Evolutionary conservation across 495 filamentous ascomycete genomes (phyloP).

Genomic region (Lasiosphaeria hispida): DNA sequence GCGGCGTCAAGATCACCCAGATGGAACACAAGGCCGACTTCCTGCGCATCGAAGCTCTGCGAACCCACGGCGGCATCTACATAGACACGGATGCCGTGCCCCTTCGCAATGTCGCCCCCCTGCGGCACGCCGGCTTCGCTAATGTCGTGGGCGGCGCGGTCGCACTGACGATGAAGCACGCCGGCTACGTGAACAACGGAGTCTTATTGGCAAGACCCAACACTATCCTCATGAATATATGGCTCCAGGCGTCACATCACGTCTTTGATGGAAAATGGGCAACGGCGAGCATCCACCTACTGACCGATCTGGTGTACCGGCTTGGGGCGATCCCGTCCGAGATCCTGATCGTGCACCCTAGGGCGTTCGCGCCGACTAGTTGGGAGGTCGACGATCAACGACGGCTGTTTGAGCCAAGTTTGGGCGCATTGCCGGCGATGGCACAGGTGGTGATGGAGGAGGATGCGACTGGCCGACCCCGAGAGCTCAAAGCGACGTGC

Average conservation of each 20-base stretch:
- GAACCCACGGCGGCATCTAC: slow-evolving; percentile 22
- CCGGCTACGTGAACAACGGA: slow-evolving; percentile 25
- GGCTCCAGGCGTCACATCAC: slow-evolving; percentile 6
- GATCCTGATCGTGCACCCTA: slow-evolving; percentile 18
- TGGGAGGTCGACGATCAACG: slow-evolving; percentile 19
- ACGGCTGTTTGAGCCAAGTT: slow-evolving; percentile 8
- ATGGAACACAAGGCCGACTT: slow-evolving; percentile 23
- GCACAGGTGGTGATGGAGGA: not conserved
- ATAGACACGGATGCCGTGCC: slow-evolving; percentile 23
- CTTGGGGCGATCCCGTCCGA: slow-evolving; percentile 15
- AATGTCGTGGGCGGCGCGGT: slow-evolving; percentile 19
- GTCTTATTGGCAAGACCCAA: slow-evolving; percentile 19
- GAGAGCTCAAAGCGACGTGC: not conserved
- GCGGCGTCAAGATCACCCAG: slow-evolving; percentile 16
- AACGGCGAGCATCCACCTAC: slow-evolving; percentile 15
- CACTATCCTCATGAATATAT: slow-evolving; percentile 17
- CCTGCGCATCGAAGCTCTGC: slow-evolving; percentile 15
- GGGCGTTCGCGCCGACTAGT: slow-evolving; percentile 21
- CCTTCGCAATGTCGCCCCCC: slow-evolving; percentile 14
- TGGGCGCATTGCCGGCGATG: not conserved
- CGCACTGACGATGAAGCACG: slow-evolving; percentile 7
- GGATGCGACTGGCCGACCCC: not conserved
- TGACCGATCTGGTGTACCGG: slow-evolving; percentile 23
- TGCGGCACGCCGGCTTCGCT: slow-evolving; percentile 22
- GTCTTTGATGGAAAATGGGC: slow-evolving; percentile 23